Percentiles rank a stretch among this genome's conserved stretches.
Conservation (phyloP, 768 basidiomycete genomes). For the Butyriboletus loyo region DNA sequence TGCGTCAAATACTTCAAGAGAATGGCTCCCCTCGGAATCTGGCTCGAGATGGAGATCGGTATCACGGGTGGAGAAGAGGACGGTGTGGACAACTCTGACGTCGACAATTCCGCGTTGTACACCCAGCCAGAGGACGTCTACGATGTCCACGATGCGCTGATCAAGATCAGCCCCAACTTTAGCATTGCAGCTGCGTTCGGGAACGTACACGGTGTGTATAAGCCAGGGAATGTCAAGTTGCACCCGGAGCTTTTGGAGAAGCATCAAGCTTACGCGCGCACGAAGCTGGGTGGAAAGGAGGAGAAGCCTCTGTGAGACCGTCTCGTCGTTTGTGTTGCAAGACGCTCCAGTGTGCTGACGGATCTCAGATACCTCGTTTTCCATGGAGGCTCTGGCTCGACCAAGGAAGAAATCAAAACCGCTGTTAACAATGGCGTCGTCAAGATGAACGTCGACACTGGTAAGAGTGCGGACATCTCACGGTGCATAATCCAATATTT, state of each 20-base stretch:
- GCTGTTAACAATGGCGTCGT: slow-evolving; percentile 92
- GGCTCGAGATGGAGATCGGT: slow-evolving; percentile 99
- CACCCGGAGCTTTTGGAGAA: slow-evolving; percentile 88
- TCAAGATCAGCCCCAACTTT: slow-evolving; percentile 86
- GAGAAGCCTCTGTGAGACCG: slow-evolving; percentile 76
- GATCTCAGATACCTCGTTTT: slow-evolving; percentile 86
- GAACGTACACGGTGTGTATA: slow-evolving; percentile 99
- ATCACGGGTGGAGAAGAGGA: slow-evolving; percentile 99
- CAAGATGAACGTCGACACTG: slow-evolving; percentile 99
- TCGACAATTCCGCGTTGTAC: slow-evolving; percentile 92
- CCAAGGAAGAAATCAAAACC: slow-evolving; percentile 90
- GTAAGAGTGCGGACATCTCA: slow-evolving; percentile 24
- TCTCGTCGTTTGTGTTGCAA: not conserved
- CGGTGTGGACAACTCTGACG: slow-evolving; percentile 95
- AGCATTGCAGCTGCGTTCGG: slow-evolving; percentile 98
- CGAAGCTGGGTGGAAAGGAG: slow-evolving; percentile 60
- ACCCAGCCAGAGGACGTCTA: slow-evolving; percentile 97
- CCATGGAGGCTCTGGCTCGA: slow-evolving; percentile 99
- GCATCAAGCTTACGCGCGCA: slow-evolving; percentile 77
- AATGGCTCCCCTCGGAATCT: slow-evolving; percentile 87
- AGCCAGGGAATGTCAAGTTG: slow-evolving; percentile 95
- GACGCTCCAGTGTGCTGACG: not conserved
- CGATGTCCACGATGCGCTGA: slow-evolving; percentile 85
- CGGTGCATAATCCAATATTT: slow-evolving; percentile 3
- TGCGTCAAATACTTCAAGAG: slow-evolving; percentile 95